Evolutionary conservation across 169 alveolate genomes (phyloP).

Genomic region (Eimeria falciformis): DNA sequence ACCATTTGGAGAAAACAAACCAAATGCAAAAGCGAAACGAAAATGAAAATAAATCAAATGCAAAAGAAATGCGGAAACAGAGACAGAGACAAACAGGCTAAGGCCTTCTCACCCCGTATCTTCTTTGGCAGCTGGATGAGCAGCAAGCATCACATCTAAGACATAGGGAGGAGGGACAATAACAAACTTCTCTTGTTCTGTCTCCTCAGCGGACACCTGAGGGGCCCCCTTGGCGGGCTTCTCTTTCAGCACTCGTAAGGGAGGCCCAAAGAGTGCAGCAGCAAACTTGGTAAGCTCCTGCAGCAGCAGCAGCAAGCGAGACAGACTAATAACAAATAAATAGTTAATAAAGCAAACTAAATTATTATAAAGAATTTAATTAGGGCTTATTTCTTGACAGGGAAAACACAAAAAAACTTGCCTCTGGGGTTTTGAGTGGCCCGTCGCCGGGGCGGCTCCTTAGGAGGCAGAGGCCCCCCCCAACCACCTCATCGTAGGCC

Average conservation of each 20-base stretch:
- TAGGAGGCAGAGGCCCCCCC: conserved; percentile 72
- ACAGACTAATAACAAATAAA: not conserved
- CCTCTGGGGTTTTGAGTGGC: conserved; percentile 67
- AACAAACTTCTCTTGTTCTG: not conserved
- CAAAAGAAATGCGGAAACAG: too few relatives aligned
- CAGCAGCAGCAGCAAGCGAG: not conserved
- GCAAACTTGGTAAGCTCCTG: conserved; percentile 36
- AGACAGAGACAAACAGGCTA: too few relatives aligned
- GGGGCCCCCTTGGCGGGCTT: conserved; percentile 17
- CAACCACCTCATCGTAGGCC: conserved; percentile 26
- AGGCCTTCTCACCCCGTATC: too few relatives aligned
- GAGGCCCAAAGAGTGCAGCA: conserved; percentile 50
- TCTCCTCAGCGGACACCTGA: conserved; percentile 21
- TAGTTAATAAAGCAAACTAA: too few relatives aligned
- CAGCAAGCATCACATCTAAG: conserved; percentile 16
- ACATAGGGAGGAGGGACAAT: conserved; percentile 45
- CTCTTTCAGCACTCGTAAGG: not conserved
- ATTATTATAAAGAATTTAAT: too few relatives aligned
- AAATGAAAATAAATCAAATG: too few relatives aligned
- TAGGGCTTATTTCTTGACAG: too few relatives aligned
- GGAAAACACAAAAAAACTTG: too few relatives aligned
- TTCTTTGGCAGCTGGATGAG: too few relatives aligned
- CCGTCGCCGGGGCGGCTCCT: conserved; percentile 43
- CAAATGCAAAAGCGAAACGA: too few relatives aligned
- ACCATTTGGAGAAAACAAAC: too few relatives aligned